Percentiles rank a stretch among this genome's conserved stretches.
Evolutionary conservation across 768 basidiomycete genomes (phyloP).

Genomic region (Collybiopsis luxurians): DNA sequence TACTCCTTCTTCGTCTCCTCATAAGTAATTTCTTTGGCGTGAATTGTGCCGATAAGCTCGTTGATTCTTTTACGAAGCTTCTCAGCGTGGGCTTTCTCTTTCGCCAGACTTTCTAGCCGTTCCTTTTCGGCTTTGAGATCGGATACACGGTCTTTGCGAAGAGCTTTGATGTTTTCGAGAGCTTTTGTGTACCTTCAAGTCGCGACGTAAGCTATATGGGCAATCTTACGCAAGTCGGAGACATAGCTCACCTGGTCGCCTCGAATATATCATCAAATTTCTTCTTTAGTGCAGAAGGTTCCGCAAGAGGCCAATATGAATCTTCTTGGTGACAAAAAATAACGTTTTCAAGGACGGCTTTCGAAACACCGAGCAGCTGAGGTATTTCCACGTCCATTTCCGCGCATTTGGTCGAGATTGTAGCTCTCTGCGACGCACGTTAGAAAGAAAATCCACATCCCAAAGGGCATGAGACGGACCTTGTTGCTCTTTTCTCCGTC

Average conservation of each 20-base stretch:
- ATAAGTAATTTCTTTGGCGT: constrained; percentile 68
- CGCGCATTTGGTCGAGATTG: constrained; percentile 96
- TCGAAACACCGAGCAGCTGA: constrained; percentile 89
- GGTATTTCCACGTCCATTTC: constrained; percentile 97
- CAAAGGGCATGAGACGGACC: constrained; percentile 42
- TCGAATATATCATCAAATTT: constrained; percentile 99
- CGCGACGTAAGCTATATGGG: background rate
- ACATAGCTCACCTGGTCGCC: constrained; percentile 75
- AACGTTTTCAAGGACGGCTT: constrained; percentile 97
- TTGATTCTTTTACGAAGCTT: constrained; percentile 69
- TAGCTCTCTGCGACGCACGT: constrained; percentile 57
- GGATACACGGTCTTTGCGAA: constrained; percentile 87
- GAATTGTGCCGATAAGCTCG: constrained; percentile 59
- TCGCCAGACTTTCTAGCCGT: constrained; percentile 68
- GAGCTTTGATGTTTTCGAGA: constrained; percentile 82
- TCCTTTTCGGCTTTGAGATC: constrained; percentile 95
- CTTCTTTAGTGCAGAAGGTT: constrained; percentile 90
- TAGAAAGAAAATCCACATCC: background rate
- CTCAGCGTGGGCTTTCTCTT: constrained; percentile 85
- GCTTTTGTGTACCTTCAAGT: constrained; percentile 88
- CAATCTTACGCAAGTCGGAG: background rate
- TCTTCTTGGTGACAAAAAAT: constrained; percentile 99
- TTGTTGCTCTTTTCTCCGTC: constrained; percentile 73
- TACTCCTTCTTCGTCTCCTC: constrained; percentile 68
- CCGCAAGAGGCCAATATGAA: constrained; percentile 95